Conservation (phyloP, 768 basidiomycete species). For the Scleroderma citrinum region DNA sequence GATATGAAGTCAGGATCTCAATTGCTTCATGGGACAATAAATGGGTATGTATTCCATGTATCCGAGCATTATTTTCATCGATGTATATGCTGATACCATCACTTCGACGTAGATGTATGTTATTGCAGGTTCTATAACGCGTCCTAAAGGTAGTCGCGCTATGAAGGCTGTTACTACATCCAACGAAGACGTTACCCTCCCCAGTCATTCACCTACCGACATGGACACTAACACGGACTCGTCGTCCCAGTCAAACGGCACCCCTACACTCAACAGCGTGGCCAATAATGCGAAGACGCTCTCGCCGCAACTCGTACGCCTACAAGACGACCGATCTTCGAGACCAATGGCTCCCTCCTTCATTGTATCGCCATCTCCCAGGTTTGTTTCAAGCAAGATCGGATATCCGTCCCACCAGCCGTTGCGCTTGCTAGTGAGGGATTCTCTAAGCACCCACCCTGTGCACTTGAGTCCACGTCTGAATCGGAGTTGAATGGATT, state of each 20-base stretch:
- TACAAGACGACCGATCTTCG: conserved; percentile 10
- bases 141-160: conserved; percentile 25
- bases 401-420: conserved; percentile 68
- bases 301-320: neutral
- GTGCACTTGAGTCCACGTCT: neutral
- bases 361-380: conserved; percentile 62
- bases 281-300: conserved; percentile 8
- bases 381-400: conserved; percentile 62
- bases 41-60: conserved; percentile 48
- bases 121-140: conserved; percentile 58
- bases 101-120: conserved; percentile 46
- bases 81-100: neutral
- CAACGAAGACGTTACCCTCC: neutral
- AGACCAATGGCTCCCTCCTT: conserved; percentile 47
- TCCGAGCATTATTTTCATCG: neutral
- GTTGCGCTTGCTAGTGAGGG: conserved; percentile 58
- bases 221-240: conserved; percentile 13
- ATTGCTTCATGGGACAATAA: conserved; percentile 70
- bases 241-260: conserved; percentile 30
- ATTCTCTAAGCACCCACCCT: conserved; percentile 30
- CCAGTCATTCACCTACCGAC: conserved; percentile 2
- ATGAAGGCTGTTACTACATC: conserved; percentile 3
- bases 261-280: conserved; percentile 4
- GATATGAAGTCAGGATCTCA: conserved; percentile 54
- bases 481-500: no score